Evolutionary conservation across 2,329 filamentous ascomycete genomes (phyloP).

Genomic region (Aspergillus calidoustus): DNA sequence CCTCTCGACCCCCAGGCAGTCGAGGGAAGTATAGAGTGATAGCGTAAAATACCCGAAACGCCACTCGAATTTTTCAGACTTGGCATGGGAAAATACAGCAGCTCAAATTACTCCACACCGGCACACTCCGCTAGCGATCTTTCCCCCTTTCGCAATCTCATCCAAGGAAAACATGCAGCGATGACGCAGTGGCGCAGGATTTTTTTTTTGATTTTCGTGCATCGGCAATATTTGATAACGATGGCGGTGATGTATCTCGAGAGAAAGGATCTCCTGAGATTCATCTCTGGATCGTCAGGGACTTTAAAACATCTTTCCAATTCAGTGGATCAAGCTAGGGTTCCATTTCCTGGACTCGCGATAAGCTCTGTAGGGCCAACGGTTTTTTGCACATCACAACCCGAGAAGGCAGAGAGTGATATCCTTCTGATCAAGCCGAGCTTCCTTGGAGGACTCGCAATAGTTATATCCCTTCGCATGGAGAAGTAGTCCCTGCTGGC

Average conservation of each 20-base stretch:
- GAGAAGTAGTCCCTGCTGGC: neutral
- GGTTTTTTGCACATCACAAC: neutral
- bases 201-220: neutral
- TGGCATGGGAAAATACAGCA: neutral
- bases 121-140: neutral
- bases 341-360: neutral
- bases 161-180: neutral
- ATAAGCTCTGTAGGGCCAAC: neutral
- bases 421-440: neutral
- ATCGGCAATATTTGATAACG: no score
- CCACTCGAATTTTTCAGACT: neutral
- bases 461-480: no score
- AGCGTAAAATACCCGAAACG: neutral
- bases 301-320: neutral
- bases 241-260: neutral
- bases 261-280: neutral
- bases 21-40: neutral
- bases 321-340: neutral
- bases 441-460: neutral
- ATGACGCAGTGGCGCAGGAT: neutral
- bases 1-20: neutral
- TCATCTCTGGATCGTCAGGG: neutral
- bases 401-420: neutral
- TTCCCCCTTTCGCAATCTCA: neutral
- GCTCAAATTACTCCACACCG: neutral